Percentiles rank a stretch among this genome's conserved stretches.
Evolutionary conservation across 371 early-diverging fungal genomes (phyloP).

Genomic region (Gilbertella persicaria): DNA sequence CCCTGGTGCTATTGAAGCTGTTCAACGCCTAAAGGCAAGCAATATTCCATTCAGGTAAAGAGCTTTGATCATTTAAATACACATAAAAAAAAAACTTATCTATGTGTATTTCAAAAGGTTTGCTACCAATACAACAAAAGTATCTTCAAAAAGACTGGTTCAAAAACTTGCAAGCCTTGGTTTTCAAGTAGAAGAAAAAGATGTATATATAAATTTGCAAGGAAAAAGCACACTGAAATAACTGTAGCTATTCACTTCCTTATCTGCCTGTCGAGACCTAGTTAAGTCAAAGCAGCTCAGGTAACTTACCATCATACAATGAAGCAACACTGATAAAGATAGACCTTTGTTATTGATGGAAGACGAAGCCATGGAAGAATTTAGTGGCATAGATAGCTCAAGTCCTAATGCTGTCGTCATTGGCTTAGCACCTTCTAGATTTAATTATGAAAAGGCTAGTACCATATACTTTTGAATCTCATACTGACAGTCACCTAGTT

Average conservation of each 20-base stretch:
- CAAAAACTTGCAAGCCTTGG: slow-evolving; percentile 61
- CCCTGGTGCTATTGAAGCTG: slow-evolving; percentile 69
- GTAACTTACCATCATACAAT: slow-evolving; percentile 20
- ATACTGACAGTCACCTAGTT: slow-evolving; percentile 34
- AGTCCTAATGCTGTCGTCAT: slow-evolving; percentile 79
- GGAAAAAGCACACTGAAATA: background rate
- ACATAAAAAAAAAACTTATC: background rate
- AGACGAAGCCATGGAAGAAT: slow-evolving; percentile 72
- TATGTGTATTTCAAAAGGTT: slow-evolving; percentile 40
- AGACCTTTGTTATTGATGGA: slow-evolving; percentile 80
- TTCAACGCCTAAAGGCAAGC: slow-evolving; percentile 59
- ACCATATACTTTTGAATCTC: slow-evolving; percentile 4
- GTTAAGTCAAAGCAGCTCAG: slow-evolving; percentile 50
- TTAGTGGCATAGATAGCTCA: slow-evolving; percentile 53
- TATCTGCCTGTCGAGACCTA: slow-evolving; percentile 71
- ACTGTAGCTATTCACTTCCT: slow-evolving; percentile 72
- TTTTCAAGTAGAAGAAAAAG: slow-evolving; percentile 63
- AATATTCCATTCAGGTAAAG: slow-evolving; percentile 57
- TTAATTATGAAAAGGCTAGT: slow-evolving; percentile 70
- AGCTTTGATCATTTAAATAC: background rate
- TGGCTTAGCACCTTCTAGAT: slow-evolving; percentile 77
- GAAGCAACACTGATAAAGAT: background rate
- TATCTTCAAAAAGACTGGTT: slow-evolving; percentile 57
- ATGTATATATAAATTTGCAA: slow-evolving; percentile 42
- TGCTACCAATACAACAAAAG: slow-evolving; percentile 86